A percentile compares a stretch with the other conserved stretches of the same genome.
Evolutionary conservation across 805 yeast species (phyloP).

Genomic region (Cyberlindnera galapagoensis): DNA sequence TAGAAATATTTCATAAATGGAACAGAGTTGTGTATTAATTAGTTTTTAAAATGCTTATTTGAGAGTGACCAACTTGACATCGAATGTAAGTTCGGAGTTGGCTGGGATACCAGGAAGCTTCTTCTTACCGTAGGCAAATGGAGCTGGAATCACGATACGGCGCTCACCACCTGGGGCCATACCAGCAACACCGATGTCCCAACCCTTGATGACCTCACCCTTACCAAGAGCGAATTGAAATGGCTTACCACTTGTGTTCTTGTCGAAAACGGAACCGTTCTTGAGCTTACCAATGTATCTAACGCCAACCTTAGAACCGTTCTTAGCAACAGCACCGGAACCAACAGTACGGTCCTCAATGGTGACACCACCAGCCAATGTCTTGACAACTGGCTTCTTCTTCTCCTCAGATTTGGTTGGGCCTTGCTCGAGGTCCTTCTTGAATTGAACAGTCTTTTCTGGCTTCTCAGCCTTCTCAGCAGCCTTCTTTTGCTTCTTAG

Average conservation of each 20-base stretch:
- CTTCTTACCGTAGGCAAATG: constrained; percentile 94
- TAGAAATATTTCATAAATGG: too few species aligned
- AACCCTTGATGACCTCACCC: constrained; percentile 98
- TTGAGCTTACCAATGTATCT: constrained; percentile 96
- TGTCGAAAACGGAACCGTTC: constrained; percentile 95
- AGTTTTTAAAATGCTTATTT: constrained; percentile 47
- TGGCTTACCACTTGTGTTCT: constrained; percentile 96
- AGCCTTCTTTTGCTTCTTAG: constrained; percentile 24
- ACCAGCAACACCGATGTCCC: constrained; percentile 98
- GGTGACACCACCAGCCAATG: constrained; percentile 86
- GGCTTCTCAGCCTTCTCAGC: constrained; percentile 25
- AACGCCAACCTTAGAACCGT: constrained; percentile 87
- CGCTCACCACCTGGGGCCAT: constrained; percentile 99
- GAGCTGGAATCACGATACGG: constrained; percentile 91
- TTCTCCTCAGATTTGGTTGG: constrained; percentile 51
- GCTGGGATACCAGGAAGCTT: constrained; percentile 96
- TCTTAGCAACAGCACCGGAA: constrained; percentile 81
- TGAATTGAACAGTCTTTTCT: constrained; percentile 81
- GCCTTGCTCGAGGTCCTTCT: constrained; percentile 89
- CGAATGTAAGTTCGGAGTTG: constrained; percentile 93
- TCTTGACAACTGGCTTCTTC: constrained; percentile 64
- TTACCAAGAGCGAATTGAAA: constrained; percentile 85
- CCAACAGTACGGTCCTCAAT: constrained; percentile 91
- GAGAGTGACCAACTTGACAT: constrained; percentile 85
- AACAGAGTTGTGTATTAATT: too few species aligned